phyloP scores from a whole-genome alignment of 139 green algal genomes.

The Protoeuglena noctilucae region DNA sequence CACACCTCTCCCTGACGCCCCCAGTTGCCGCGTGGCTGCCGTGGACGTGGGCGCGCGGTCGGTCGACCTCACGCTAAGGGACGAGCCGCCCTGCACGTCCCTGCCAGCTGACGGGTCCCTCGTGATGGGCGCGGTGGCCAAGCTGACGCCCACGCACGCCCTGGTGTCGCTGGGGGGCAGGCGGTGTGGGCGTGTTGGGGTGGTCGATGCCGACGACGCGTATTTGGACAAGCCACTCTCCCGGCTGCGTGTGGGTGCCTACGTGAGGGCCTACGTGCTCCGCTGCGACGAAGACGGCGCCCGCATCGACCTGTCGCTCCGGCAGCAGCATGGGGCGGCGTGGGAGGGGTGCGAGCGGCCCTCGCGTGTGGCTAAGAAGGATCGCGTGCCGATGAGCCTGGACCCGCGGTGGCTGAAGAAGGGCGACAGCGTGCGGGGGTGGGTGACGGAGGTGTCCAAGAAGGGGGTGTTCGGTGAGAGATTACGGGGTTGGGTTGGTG shows the following conservation, averaged over 20 bases:
- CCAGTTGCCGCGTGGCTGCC: no score
- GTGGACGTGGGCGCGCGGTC: no score
- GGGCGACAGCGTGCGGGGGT: background rate
- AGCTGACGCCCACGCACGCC: no score
- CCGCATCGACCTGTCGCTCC: background rate
- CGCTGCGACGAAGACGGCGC: background rate
- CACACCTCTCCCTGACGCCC: background rate
- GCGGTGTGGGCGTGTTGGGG: constrained; percentile 21
- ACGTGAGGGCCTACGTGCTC: constrained; percentile 16
- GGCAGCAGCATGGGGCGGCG: constrained; percentile 1
- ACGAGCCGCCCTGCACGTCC: no score
- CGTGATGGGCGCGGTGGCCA: no score
- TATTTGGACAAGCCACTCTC: constrained; percentile 40
- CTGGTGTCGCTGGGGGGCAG: constrained; percentile 33
- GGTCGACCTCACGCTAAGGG: no score
- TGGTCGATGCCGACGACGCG: constrained; percentile 66
- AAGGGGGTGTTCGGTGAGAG: background rate
- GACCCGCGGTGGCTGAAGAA: background rate
- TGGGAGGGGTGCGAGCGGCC: background rate
- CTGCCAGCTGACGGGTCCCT: no score
- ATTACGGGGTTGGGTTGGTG: constrained; percentile 3
- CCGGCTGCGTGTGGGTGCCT: constrained; percentile 29
- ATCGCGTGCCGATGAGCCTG: background rate
- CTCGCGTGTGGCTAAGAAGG: background rate
- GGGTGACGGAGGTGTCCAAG: background rate